Base-by-base conservation (phyloP, 352 stramenopile genomes). In the Globisporangium splendens region DNA sequence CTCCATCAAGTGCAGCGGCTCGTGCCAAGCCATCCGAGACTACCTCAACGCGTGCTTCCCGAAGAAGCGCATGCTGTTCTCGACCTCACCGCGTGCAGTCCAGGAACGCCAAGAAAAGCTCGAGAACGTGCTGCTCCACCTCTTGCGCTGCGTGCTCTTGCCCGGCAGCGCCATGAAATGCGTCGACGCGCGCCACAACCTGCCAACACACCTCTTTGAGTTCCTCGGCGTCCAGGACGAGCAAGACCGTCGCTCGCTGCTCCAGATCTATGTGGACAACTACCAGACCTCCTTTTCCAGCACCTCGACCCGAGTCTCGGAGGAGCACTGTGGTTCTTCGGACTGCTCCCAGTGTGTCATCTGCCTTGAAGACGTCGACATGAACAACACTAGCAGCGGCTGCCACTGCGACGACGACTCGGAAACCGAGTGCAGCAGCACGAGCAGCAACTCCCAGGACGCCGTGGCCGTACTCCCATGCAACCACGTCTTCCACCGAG, bases 101-200 rank as follows among this genome's bases (percentile, higher is more conserved):
- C 59, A 59, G 8, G 68, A 82, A 50, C 77, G 79, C 54, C 77
- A 80, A 56, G 60, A 59, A 33, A 85, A 86, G 54, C 68, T 88
- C 21, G 75, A 89, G 64, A 81, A 74, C 49, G 70, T 89, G 54
- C 65, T 90, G 59, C 62, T 83, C 56, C 74, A 90, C 53, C 62
- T 88, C 44, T 66, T 90, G 31, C 80, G 80, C 3, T 86, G 75
- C 54, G 70, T 84, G n/a, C 54, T 90, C 35, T 68, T 88, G 8
- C 76, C 78, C 8, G 77, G 80, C 0, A 88, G 74, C 49, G 76
- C 80, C 28, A 90, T 90, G 80, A 87, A 82, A 65, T 90, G 80
- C 47, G 61, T 72, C 43, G 61, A 69, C 22, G 77, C 77, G 8
- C 77, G 80, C 24, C 73, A 72, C 38, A 59, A 68, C 3, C 69